Base-by-base conservation (phyloP, 2,329 filamentous ascomycete species). In the Verticillium longisporum region DNA sequence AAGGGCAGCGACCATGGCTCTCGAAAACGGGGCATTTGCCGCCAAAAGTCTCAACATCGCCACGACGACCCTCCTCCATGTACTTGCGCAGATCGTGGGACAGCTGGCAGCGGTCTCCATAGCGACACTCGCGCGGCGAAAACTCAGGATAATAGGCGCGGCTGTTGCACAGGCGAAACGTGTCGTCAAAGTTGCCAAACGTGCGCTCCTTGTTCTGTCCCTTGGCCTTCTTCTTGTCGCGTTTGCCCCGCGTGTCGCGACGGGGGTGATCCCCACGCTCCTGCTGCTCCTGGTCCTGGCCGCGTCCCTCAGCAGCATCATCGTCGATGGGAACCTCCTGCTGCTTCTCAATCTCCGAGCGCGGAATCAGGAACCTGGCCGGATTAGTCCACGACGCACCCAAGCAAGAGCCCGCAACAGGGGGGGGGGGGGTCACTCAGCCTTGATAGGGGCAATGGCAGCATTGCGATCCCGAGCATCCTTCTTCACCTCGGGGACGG, bases 11-110 rank as follows among this genome's bases (percentile, higher is more conserved):
- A 13, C 93, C 93, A 65, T 88, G 85, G 15, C 80, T 79, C 66
- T 91, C 88, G 73, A 87, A 97, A 9, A 96, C 83, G 0, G 93
- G 94, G 70, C 95, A 99, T 64, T 88, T 80, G 6, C 91, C 89
- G 53, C 81, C 82, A 68, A 96, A 89, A 0, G 89, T 91, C 5
- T 83, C 82, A 45, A 97, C 80, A 70, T 98, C 91, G 63, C 86
- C 86, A 55, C 91, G 86, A 66, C 94, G 93, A 63, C 92, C 90
- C 61, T 95, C 86, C 36, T 83, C 84, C 57, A 99, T 78, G 71
- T 99, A 99, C 71, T 87, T 88, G 64, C 95, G 87, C 55, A 99
- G 77, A 69, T 97, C 86, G 71, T 99, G 95, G 68, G 88, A 86
- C 66, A 88, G 86, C 66, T 87, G 91, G 79, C 95, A 99, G 64